Conservation (phyloP, 768 basidiomycete species). For the Collybia nuda region DNA sequence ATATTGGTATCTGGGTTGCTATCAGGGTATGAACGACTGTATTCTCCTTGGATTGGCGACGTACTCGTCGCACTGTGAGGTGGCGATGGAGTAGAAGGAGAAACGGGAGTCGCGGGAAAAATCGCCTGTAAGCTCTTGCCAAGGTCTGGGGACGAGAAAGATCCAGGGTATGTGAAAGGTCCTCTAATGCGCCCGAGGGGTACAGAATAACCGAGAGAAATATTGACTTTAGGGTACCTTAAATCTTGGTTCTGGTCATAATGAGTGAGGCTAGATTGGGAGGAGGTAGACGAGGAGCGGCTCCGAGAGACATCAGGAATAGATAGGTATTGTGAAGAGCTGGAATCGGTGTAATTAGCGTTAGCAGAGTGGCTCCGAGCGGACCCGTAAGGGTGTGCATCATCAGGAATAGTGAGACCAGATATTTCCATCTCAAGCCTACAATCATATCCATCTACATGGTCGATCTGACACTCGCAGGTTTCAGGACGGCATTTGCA, state of each 20-base stretch:
- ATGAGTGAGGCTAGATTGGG: constrained; percentile 25
- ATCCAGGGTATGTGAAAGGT: constrained; percentile 7
- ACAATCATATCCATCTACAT: constrained; percentile 19
- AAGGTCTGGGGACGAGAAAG: constrained; percentile 16
- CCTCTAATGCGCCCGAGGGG: constrained; percentile 7
- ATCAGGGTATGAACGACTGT: neutral
- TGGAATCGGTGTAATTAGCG: constrained; percentile 1
- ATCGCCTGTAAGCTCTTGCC: constrained; percentile 9
- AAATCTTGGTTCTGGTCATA: neutral
- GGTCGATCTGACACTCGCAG: constrained; percentile 15
- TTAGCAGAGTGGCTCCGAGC: constrained; percentile 5
- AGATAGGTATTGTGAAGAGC: neutral
- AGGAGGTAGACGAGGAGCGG: constrained; percentile 24
- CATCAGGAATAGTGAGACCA: neutral
- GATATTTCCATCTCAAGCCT: constrained; percentile 15
- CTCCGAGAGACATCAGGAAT: constrained; percentile 14
- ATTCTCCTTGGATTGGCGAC: neutral
- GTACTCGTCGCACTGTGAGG: neutral
- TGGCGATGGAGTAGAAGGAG: neutral
- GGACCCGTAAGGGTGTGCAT: neutral
- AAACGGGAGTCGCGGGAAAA: neutral
- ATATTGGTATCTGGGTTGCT: neutral
- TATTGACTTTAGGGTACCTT: constrained; percentile 7
- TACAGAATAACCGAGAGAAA: neutral
- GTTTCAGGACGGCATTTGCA: constrained; percentile 19